Percentiles rank a stretch among this genome's conserved stretches.
These are phyloP conservation scores for Xylaria nigripes DNA, from an alignment of 495 filamentous ascomycete genomes.

Conservation along the genomic window DNA sequence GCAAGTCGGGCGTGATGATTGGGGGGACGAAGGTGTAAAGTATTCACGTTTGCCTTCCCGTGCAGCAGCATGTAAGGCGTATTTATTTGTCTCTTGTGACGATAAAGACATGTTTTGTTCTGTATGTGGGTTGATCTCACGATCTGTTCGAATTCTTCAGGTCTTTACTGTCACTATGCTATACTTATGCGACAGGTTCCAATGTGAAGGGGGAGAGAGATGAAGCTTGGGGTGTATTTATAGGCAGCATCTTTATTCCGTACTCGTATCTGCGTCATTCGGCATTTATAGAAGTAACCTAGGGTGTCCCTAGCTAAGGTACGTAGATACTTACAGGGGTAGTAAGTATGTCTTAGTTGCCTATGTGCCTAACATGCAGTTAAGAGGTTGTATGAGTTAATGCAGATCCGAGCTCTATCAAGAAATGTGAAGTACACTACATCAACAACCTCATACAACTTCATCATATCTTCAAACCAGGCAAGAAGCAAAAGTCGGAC, in stretches of 20 bases:
- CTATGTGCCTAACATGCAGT: neutral
- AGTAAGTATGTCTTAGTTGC: no score
- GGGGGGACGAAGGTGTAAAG: conserved; percentile 2
- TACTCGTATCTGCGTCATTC: neutral
- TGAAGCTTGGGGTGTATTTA: neutral
- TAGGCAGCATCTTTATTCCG: neutral
- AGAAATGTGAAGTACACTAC: no score
- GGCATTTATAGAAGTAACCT: neutral
- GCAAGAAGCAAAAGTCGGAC: neutral
- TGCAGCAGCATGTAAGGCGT: conserved; percentile 80
- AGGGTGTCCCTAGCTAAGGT: no score
- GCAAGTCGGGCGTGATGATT: neutral
- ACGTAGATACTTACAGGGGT: neutral
- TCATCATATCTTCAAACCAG: neutral
- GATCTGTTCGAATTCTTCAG: neutral
- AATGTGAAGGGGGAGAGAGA: no score
- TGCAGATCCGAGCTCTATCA: neutral
- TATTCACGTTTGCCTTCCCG: conserved; percentile 75
- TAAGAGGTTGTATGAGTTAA: neutral
- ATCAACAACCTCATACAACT: neutral
- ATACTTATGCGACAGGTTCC: no score
- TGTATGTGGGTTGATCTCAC: neutral
- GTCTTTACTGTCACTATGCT: no score
- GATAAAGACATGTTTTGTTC: conserved; percentile 2
- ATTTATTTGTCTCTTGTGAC: conserved; percentile 42